Base-by-base conservation (phyloP, 768 basidiomycete species). In the Tylopilus sp. region DNA sequence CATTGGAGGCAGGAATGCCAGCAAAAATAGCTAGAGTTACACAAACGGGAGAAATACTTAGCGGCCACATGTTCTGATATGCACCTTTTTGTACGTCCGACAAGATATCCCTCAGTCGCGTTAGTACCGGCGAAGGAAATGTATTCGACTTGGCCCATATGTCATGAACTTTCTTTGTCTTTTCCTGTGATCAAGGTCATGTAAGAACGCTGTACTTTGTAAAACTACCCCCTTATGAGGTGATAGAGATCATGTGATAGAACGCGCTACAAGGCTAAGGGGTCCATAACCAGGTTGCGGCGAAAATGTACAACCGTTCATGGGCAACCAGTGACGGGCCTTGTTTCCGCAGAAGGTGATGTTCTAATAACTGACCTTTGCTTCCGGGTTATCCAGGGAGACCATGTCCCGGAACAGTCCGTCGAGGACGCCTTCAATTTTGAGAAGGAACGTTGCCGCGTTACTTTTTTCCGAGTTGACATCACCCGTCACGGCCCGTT, bases 131-230 rank as follows among this genome's bases (percentile, higher is more conserved):
- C 63, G 84, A 68, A 53, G 93, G 87, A 75, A 99, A 99, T 45
- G 96, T 96, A 72, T 78, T 83, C 53, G 85, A 83, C 72, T 95
- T 96, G 64, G 79, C 81, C 96, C 96, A 99, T 65, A 99, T 98
- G 74, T 98, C 97, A 72, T 96, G 83, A 65, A 99, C 85, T 73
- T 98, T 98, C 78, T 88, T 87, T 42, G 90, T 81, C 76, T 99
- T 99, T 78, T 97, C 96, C 95, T 98, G 78, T 72, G 68, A 54
- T 67, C 56, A 58, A 56, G 72, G 62, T 65, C 65, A 64, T 59
- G 65, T 70, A 69, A 71, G 62, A 67, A 67, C 50, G 51, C 57
- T 57, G 60, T 61, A 58, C 57, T 53, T 61, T 57, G 77, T 82
- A 72, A 54, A n/a, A 82, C 77, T 73, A 71, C 64, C 67, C 63